Percentiles rank a stretch among this genome's conserved stretches.
These are phyloP conservation scores for Wickerhamiella domercqiae DNA, from an alignment of 805 yeast genomes.

Conservation along the genomic window DNA sequence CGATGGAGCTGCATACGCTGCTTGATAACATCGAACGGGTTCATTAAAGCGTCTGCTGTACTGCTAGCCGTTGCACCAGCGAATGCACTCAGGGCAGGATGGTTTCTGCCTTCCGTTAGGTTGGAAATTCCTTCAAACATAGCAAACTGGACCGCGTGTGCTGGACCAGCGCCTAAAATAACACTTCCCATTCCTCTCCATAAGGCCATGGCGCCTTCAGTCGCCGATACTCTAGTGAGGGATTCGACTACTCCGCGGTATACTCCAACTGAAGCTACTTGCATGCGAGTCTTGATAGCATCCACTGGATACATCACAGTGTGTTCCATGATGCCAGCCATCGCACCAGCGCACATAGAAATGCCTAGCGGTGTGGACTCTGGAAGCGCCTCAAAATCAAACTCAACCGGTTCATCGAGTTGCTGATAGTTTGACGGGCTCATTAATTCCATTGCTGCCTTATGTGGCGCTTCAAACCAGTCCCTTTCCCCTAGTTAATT, in stretches of 20 bases:
- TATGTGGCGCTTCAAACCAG: no score
- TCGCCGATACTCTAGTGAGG: conserved; percentile 58
- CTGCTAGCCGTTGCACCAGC: conserved; percentile 88
- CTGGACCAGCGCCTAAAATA: conserved; percentile 96
- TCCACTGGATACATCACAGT: conserved; percentile 94
- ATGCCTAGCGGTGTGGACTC: conserved; percentile 68
- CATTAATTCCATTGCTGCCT: background rate
- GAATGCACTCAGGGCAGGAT: conserved; percentile 57
- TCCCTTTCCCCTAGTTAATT: no score
- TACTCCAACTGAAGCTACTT: conserved; percentile 29
- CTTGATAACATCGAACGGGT: conserved; percentile 89
- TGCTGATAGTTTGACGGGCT: background rate
- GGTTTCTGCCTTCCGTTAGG: conserved; percentile 34
- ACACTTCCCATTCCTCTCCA: conserved; percentile 94
- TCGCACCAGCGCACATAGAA: conserved; percentile 84
- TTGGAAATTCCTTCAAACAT: conserved; percentile 76
- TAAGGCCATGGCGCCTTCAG: conserved; percentile 75
- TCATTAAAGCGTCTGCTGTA: conserved; percentile 92
- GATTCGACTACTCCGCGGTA: conserved; percentile 41
- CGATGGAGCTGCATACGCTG: conserved; percentile 71
- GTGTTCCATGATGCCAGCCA: conserved; percentile 99
- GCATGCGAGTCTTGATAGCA: conserved; percentile 94
- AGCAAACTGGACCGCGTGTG: conserved; percentile 93
- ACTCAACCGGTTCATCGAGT: conserved; percentile 9
- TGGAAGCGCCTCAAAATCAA: conserved; percentile 84